Evolutionary conservation across 2,329 filamentous ascomycete species (phyloP).

Genomic region (Diplodia corticola): DNA sequence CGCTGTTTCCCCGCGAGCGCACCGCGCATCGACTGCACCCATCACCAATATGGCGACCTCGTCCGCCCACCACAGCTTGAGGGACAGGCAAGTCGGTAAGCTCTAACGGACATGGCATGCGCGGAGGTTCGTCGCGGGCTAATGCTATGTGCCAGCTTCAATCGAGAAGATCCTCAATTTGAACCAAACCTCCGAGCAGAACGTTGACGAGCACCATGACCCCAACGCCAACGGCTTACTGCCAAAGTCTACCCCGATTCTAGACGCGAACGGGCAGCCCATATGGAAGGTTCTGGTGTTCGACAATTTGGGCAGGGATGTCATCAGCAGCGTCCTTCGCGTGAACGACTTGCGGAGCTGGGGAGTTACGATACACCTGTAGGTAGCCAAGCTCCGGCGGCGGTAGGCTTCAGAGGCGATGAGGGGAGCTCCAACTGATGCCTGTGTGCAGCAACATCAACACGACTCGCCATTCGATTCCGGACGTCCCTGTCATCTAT

Average conservation of each 20-base stretch:
- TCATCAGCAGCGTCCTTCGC: constrained; percentile 92
- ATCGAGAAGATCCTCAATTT: constrained; percentile 96
- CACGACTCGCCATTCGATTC: constrained; percentile 81
- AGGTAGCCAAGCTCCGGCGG: constrained; percentile 56
- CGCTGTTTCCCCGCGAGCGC: constrained; percentile 28
- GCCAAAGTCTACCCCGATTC: constrained; percentile 71
- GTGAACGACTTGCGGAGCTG: constrained; percentile 90
- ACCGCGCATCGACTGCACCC: constrained; percentile 28
- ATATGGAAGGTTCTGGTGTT: constrained; percentile 99
- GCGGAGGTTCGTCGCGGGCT: constrained; percentile 19
- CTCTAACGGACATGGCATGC: constrained; percentile 27
- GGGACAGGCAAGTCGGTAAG: constrained; percentile 72
- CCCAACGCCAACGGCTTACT: constrained; percentile 61
- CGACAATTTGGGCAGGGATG: constrained; percentile 86
- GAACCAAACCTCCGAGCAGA: constrained; percentile 65
- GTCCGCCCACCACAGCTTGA: constrained; percentile 57
- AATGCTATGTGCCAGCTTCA: constrained; percentile 60
- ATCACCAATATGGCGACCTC: constrained; percentile 50
- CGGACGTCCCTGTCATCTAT: constrained; percentile 94
- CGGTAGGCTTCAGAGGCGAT: neutral
- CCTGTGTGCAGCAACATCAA: constrained; percentile 65
- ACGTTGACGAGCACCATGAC: constrained; percentile 62
- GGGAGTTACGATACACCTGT: constrained; percentile 98
- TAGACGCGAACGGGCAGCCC: constrained; percentile 84
- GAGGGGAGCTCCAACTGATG: constrained; percentile 10